Conservation (phyloP, 129 eudicot species). For the Dittrichia graveolens region DNA sequence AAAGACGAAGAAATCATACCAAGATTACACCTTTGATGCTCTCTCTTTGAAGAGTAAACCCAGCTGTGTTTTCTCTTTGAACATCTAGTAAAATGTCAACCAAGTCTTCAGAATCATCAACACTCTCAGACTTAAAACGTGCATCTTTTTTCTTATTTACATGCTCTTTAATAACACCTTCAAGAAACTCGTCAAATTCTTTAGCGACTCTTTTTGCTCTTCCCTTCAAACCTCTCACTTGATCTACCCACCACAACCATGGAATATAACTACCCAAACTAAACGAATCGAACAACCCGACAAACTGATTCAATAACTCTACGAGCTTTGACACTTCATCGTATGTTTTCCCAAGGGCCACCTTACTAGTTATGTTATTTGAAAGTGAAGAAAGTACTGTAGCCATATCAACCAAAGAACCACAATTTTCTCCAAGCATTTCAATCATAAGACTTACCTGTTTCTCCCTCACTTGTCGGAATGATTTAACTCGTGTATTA, state of each 20-base stretch:
- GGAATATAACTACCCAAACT: conserved; percentile 20
- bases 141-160: not conserved
- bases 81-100: conserved; percentile 35
- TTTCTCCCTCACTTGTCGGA: conserved; percentile 19
- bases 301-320: conserved; percentile 14
- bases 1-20: conserved; percentile 12
- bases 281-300: conserved; percentile 1
- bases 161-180: conserved; percentile 24
- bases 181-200: conserved; percentile 26
- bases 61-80: conserved; percentile 1
- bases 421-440: not conserved
- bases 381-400: not conserved
- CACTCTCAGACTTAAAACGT: not conserved
- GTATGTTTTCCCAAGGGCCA: conserved; percentile 28
- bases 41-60: conserved; percentile 22
- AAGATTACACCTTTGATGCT: conserved; percentile 29
- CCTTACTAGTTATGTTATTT: conserved; percentile 27
- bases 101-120: conserved; percentile 17
- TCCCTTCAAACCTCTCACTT: conserved; percentile 9
- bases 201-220: conserved; percentile 5
- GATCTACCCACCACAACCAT: not conserved
- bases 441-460: conserved; percentile 24
- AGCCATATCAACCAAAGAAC: conserved; percentile 10
- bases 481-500: conserved; percentile 2
- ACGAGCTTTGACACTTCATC: not conserved